Evolutionary conservation across 768 basidiomycete genomes (phyloP).

Genomic region (Kwoniella newhampshirensis): DNA sequence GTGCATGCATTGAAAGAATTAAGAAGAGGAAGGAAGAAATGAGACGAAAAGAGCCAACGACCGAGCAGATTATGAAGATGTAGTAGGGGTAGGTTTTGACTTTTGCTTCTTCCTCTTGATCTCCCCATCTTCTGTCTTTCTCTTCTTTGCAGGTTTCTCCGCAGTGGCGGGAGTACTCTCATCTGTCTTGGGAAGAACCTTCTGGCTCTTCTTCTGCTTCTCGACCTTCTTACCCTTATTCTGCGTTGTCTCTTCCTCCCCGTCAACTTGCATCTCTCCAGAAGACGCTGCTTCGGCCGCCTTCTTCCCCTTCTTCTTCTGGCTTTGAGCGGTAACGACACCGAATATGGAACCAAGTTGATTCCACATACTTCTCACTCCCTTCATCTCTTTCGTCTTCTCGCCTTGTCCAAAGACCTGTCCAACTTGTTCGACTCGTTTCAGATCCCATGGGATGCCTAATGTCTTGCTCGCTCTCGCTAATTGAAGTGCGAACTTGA

Average conservation of each 20-base stretch:
- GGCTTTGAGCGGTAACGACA: slow-evolving; percentile 18
- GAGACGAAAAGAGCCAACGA: background rate
- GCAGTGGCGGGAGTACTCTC: background rate
- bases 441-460: slow-evolving; percentile 61
- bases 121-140: slow-evolving; percentile 1
- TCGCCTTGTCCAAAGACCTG: slow-evolving; percentile 58
- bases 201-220: background rate
- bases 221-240: background rate
- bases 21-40: background rate
- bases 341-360: slow-evolving; percentile 59
- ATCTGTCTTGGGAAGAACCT: background rate
- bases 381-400: slow-evolving; percentile 66
- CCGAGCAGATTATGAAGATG: background rate
- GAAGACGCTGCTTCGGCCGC: slow-evolving; percentile 1
- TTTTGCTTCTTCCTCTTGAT: slow-evolving; percentile 2
- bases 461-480: slow-evolving; percentile 67
- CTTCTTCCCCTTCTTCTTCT: slow-evolving; percentile 17
- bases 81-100: background rate
- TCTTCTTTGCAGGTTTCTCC: background rate
- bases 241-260: background rate
- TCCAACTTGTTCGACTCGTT: slow-evolving; percentile 61
- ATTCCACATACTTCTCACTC: slow-evolving; percentile 64
- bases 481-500: slow-evolving; percentile 67
- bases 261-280: slow-evolving; percentile 18
- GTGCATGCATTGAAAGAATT: too few relatives aligned